Conservation (phyloP, 768 basidiomycete species). For the Thelephora ganbajun region DNA sequence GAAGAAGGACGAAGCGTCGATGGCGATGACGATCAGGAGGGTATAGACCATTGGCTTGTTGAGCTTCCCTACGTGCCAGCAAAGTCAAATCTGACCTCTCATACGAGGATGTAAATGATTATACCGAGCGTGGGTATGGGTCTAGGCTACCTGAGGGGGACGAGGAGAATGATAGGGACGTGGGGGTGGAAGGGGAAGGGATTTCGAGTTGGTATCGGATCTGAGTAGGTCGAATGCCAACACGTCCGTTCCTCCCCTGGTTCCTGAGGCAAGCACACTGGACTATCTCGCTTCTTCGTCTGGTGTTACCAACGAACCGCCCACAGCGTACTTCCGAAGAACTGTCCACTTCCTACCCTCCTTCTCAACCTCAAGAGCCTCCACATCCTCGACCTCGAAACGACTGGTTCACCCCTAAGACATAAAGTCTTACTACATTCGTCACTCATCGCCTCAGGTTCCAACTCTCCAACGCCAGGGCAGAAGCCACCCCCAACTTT, state of each 20-base stretch:
- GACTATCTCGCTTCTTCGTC: too few relatives aligned
- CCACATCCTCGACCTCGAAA: constrained; percentile 19
- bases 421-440: constrained; percentile 40
- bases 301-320: neutral
- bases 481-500: constrained; percentile 32
- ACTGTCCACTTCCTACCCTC: constrained; percentile 4
- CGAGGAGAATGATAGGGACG: neutral
- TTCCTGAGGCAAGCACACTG: too few relatives aligned
- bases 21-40: too few relatives aligned
- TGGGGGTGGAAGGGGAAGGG: constrained; percentile 6
- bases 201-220: too few relatives aligned
- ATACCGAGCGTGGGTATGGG: constrained; percentile 11
- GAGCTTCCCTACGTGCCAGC: constrained; percentile 26
- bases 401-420: constrained; percentile 53
- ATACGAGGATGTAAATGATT: constrained; percentile 28
- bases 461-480: constrained; percentile 19
- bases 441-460: constrained; percentile 16
- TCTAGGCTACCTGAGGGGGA: constrained; percentile 1
- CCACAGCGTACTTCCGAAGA: constrained; percentile 2
- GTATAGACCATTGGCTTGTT: constrained; percentile 24
- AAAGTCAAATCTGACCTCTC: constrained; percentile 38
- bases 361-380: constrained; percentile 10
- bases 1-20: too few relatives aligned
- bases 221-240: too few relatives aligned
- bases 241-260: too few relatives aligned